These are phyloP conservation scores for Dothideomycetes sp. DNA, from an alignment of 2,329 filamentous ascomycete genomes.

Conservation along the genomic window DNA sequence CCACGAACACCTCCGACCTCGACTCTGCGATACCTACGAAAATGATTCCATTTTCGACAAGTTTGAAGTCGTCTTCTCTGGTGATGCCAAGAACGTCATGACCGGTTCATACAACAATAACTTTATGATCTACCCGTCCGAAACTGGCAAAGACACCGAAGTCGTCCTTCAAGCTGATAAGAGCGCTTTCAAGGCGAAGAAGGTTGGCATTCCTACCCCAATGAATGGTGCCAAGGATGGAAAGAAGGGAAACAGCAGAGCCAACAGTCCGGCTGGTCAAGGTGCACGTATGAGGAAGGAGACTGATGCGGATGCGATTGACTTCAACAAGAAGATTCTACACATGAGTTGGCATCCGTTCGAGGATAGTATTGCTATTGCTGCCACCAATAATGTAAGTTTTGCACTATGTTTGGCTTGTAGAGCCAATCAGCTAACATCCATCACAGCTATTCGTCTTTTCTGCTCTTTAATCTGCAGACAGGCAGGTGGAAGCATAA, in stretches of 20 bases:
- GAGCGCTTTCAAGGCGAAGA: conserved; percentile 99
- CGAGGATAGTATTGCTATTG: conserved; percentile 98
- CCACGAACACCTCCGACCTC: conserved; percentile 88
- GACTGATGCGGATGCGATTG: conserved; percentile 97
- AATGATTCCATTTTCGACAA: conserved; percentile 99
- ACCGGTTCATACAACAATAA: conserved; percentile 99
- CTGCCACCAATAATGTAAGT: conserved; percentile 96
- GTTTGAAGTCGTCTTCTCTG: conserved; percentile 97
- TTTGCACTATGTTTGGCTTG: not conserved
- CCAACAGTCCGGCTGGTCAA: conserved; percentile 76
- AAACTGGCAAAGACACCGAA: conserved; percentile 91
- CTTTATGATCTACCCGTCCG: conserved; percentile 99
- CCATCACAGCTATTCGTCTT: conserved; percentile 42
- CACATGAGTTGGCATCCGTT: conserved; percentile 99
- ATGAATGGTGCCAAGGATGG: conserved; percentile 63
- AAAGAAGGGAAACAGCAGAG: conserved; percentile 69
- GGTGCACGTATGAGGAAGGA: conserved; percentile 97
- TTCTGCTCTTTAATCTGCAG: conserved; percentile 43
- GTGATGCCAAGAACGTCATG: conserved; percentile 98
- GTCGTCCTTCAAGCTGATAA: conserved; percentile 97
- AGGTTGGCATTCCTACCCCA: conserved; percentile 92
- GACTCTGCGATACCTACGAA: conserved; percentile 95
- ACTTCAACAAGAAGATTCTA: conserved; percentile 99
- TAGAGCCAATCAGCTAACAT: conserved; percentile 10
- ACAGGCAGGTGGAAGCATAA: no score